A percentile compares a stretch with the other conserved stretches of the same genome.
Evolutionary conservation across 2,329 filamentous ascomycete genomes (phyloP).

Genomic region (Cladosporium phlei): DNA sequence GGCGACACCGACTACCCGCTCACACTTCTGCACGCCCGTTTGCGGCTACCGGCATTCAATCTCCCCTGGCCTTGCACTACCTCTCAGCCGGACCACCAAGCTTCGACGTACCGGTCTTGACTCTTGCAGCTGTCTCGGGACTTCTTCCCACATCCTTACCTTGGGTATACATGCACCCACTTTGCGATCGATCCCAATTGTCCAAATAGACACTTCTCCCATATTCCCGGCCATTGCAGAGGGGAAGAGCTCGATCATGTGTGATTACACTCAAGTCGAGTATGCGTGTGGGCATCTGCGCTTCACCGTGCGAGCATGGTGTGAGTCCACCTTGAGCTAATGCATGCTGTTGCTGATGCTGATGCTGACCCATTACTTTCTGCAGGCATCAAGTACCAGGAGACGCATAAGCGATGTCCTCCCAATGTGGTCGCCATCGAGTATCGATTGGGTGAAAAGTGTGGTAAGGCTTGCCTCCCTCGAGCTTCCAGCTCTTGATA

Average conservation of each 20-base stretch:
- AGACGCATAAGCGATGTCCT: slow-evolving; percentile 52
- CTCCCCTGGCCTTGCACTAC: slow-evolving; percentile 9
- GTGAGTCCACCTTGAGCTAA: slow-evolving; percentile 24
- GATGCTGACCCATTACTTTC: neutral
- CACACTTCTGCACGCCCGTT: slow-evolving; percentile 10
- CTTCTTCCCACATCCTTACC: slow-evolving; percentile 4
- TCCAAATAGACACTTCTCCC: slow-evolving; percentile 11
- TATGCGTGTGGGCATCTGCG: slow-evolving; percentile 53
- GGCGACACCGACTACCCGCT: slow-evolving; percentile 6
- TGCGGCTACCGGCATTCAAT: slow-evolving; percentile 12
- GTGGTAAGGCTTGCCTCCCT: slow-evolving; percentile 36
- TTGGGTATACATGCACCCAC: slow-evolving; percentile 2
- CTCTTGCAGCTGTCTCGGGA: slow-evolving; percentile 9
- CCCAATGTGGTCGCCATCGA: slow-evolving; percentile 53
- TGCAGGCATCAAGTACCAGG: slow-evolving; percentile 42
- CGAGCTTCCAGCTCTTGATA: neutral
- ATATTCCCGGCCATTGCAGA: neutral
- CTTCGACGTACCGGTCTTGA: slow-evolving; percentile 5
- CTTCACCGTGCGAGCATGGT: slow-evolving; percentile 54
- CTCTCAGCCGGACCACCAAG: neutral
- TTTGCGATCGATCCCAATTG: neutral
- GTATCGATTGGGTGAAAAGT: slow-evolving; percentile 46
- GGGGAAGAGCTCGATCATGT: slow-evolving; percentile 39
- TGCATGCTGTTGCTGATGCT: neutral
- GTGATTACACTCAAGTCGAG: slow-evolving; percentile 56